These are phyloP conservation scores for Boletus coccyginus DNA, from an alignment of 768 basidiomycete species.

Conservation along the genomic window DNA sequence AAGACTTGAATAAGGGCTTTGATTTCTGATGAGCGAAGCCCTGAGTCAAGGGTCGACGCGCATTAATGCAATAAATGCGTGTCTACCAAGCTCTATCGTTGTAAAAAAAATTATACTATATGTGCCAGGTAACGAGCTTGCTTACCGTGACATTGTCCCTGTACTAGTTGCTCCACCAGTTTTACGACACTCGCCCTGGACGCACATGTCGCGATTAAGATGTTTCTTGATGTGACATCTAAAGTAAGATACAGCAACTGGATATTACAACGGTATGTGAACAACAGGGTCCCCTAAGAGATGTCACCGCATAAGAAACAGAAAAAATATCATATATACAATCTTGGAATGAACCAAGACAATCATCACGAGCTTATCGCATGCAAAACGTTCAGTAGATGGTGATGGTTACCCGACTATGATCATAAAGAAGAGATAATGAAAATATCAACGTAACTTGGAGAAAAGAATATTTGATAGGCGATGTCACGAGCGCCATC, in stretches of 20 bases:
- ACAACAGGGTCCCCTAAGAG: conserved; percentile 6
- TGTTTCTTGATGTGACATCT: not conserved
- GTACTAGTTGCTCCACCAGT: not conserved
- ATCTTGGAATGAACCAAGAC: not conserved
- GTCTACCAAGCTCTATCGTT: not conserved
- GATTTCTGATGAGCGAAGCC: conserved; percentile 38
- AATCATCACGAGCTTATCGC: not conserved
- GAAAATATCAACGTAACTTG: not conserved
- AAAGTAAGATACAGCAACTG: conserved; percentile 20
- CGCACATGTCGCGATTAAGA: not conserved
- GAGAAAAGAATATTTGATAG: not conserved
- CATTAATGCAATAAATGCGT: not conserved
- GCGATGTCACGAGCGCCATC: conserved; percentile 5
- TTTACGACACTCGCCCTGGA: not conserved
- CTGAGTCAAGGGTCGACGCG: no score
- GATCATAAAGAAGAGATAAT: not conserved
- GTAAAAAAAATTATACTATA: not conserved
- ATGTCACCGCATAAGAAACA: not conserved
- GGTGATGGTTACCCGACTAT: not conserved
- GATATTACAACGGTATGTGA: conserved; percentile 25
- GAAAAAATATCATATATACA: not conserved
- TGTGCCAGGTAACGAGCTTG: no score
- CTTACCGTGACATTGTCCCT: not conserved
- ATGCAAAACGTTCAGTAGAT: conserved; percentile 2
- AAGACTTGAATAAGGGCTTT: conserved; percentile 85